phyloP scores from a whole-genome alignment of 345 rosid genomes.

The Iberis pinnata region DNA sequence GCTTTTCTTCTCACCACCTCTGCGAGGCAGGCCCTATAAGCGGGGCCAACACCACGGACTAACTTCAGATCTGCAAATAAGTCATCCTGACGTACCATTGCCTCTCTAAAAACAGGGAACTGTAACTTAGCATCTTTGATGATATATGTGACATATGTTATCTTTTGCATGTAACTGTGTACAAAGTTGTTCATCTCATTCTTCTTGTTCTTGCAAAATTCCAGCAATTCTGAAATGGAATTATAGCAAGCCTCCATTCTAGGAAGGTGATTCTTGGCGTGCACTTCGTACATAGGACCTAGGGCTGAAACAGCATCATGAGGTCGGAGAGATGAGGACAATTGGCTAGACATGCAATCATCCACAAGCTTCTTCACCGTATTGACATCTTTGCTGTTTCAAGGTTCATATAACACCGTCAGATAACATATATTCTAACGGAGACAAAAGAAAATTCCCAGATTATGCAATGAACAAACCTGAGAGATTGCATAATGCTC shows the following conservation, averaged over 20 bases:
- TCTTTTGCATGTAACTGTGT: slow-evolving; percentile 78
- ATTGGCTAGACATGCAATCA: slow-evolving; percentile 72
- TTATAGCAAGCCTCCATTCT: slow-evolving; percentile 61
- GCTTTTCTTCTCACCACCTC: slow-evolving; percentile 89
- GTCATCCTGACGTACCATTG: slow-evolving; percentile 74
- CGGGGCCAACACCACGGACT: slow-evolving; percentile 75
- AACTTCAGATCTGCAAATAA: slow-evolving; percentile 62
- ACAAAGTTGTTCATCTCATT: slow-evolving; percentile 82
- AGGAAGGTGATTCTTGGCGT: slow-evolving; percentile 86
- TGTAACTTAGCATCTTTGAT: slow-evolving; percentile 86
- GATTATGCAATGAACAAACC: slow-evolving; percentile 43
- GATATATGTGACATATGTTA: slow-evolving; percentile 49
- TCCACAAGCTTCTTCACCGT: slow-evolving; percentile 93
- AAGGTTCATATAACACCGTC: slow-evolving; percentile 22
- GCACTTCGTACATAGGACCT: slow-evolving; percentile 98
- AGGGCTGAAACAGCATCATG: slow-evolving; percentile 99
- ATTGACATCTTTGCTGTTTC: slow-evolving; percentile 87
- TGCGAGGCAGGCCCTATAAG: slow-evolving; percentile 96
- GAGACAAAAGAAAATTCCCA: neutral
- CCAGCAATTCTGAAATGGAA: slow-evolving; percentile 59
- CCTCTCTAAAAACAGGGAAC: slow-evolving; percentile 95
- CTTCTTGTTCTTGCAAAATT: slow-evolving; percentile 67
- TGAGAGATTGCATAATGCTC: slow-evolving; percentile 90
- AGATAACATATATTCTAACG: slow-evolving; percentile 10
- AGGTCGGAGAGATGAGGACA: slow-evolving; percentile 89